A percentile compares a stretch with the other conserved stretches of the same genome.
These are phyloP conservation scores for Glycine latifolia DNA, from an alignment of 306 rosid genomes.

Conservation along the genomic window DNA sequence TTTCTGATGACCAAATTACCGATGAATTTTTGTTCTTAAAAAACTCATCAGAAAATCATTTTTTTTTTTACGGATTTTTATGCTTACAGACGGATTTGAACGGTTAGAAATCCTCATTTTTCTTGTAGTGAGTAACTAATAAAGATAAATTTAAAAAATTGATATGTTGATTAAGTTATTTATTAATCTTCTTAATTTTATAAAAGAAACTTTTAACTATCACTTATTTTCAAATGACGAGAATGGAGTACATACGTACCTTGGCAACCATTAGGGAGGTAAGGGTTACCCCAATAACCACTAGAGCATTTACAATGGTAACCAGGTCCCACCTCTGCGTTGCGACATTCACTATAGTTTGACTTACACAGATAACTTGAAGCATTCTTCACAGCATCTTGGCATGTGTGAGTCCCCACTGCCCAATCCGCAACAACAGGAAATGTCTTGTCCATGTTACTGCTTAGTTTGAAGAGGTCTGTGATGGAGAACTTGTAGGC, in stretches of 20 bases:
- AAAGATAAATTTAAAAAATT: neutral
- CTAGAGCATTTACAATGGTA: conserved; percentile 40
- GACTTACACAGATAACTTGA: conserved; percentile 43
- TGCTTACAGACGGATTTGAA: no score
- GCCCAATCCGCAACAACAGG: conserved; percentile 49
- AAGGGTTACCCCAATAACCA: conserved; percentile 35
- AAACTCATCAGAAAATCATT: no score
- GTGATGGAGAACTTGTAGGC: neutral
- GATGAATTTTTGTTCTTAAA: no score
- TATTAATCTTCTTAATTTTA: neutral
- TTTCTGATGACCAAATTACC: no score
- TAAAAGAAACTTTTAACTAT: neutral
- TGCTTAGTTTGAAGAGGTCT: neutral
- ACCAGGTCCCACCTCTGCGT: conserved; percentile 29
- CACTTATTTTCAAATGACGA: no score
- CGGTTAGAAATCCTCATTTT: neutral
- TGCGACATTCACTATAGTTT: conserved; percentile 6
- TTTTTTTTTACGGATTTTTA: no score
- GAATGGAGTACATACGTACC: neutral
- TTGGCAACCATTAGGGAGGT: conserved; percentile 1
- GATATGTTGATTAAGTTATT: neutral
- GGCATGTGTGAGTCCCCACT: conserved; percentile 34
- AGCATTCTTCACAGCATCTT: neutral
- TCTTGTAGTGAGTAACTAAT: neutral
- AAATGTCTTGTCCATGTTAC: neutral